These are phyloP conservation scores for Hippophae rhamnoides DNA, from an alignment of 306 rosid species.

Conservation along the genomic window DNA sequence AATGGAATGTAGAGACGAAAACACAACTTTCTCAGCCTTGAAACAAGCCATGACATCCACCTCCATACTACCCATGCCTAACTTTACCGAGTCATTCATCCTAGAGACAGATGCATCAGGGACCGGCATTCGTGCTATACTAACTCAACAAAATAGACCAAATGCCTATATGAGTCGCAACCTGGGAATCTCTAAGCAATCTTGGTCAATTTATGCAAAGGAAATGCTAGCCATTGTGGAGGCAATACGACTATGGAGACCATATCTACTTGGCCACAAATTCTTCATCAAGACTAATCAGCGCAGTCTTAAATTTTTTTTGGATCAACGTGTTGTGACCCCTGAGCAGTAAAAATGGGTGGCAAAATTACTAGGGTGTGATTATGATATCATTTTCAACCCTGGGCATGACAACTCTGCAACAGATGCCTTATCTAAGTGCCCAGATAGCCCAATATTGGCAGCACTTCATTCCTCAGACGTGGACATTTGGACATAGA, in stretches of 20 bases:
- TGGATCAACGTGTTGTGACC: not conserved
- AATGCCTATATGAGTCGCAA: not conserved
- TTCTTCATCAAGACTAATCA: not conserved
- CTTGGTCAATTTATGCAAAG: not conserved
- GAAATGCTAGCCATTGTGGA: no score
- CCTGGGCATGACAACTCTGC: not conserved
- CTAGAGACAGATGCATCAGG: not conserved
- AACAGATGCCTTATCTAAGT: not conserved
- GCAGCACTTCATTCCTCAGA: fast-evolving
- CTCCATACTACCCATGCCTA: not conserved
- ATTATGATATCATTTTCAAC: not conserved
- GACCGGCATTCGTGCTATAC: not conserved
- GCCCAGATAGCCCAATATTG: not conserved
- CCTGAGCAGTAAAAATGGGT: not conserved
- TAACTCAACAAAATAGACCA: not conserved
- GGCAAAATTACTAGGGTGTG: not conserved
- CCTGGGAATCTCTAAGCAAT: no score
- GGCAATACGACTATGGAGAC: not conserved
- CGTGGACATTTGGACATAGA: not conserved
- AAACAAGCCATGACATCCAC: not conserved
- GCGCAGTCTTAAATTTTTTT: not conserved
- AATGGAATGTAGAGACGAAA: not conserved
- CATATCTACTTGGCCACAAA: not conserved
- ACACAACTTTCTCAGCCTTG: not conserved
- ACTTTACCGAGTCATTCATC: no score